Evolutionary conservation across 805 yeast species (phyloP).

Genomic region (Candida sonorensis): DNA sequence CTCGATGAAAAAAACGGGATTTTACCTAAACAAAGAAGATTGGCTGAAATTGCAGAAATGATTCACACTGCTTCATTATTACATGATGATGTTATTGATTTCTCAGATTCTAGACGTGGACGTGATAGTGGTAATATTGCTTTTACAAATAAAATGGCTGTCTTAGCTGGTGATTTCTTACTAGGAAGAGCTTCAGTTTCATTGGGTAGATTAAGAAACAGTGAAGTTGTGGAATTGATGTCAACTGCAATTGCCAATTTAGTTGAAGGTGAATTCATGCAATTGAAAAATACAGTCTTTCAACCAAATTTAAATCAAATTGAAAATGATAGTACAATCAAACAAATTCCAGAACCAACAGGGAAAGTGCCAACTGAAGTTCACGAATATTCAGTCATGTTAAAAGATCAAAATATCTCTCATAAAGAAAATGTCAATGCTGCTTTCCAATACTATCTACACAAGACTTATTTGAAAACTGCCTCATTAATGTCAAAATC

Average conservation of each 20-base stretch:
- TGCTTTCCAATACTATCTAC: slow-evolving; percentile 93
- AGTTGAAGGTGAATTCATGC: slow-evolving; percentile 99
- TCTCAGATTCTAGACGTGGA: slow-evolving; percentile 82
- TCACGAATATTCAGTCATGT: slow-evolving; percentile 48
- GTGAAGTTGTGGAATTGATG: slow-evolving; percentile 94
- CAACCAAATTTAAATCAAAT: slow-evolving; percentile 39
- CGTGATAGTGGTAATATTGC: slow-evolving; percentile 89
- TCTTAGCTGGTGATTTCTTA: slow-evolving; percentile 92
- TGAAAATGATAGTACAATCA: slow-evolving; percentile 36
- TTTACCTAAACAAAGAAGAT: slow-evolving; percentile 87
- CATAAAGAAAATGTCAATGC: slow-evolving; percentile 67
- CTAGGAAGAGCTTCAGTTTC: slow-evolving; percentile 96
- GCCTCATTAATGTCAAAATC: slow-evolving; percentile 93
- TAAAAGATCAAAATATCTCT: slow-evolving; percentile 30
- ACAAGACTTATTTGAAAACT: slow-evolving; percentile 91
- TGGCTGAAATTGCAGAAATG: slow-evolving; percentile 98
- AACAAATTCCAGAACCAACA: slow-evolving; percentile 48
- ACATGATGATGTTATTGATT: slow-evolving; percentile 96
- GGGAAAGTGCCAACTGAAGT: slow-evolving; percentile 55
- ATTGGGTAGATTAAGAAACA: slow-evolving; percentile 83
- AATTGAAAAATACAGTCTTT: slow-evolving; percentile 84
- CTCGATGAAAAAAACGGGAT: slow-evolving; percentile 64
- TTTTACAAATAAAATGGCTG: slow-evolving; percentile 95
- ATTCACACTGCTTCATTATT: slow-evolving; percentile 93
- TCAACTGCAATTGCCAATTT: slow-evolving; percentile 95